Conservation (phyloP, 345 rosid species). For the Camelina neglecta region DNA sequence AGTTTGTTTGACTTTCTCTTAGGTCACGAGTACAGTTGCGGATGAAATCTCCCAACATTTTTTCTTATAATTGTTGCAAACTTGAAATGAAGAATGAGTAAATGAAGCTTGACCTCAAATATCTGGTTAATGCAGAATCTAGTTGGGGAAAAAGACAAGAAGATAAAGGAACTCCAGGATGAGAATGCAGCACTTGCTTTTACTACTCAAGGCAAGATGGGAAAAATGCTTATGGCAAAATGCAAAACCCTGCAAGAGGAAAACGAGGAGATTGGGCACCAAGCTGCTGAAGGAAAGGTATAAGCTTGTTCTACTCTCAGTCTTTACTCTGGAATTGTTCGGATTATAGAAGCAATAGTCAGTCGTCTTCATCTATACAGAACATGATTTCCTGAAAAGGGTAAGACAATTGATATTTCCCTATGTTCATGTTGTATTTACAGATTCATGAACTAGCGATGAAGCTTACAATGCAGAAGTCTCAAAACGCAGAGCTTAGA, state of each 20-base stretch:
- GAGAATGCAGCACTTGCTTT: constrained; percentile 84
- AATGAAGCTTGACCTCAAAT: constrained; percentile 9
- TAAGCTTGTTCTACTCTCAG: constrained; percentile 19
- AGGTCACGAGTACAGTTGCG: neutral
- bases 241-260: constrained; percentile 94
- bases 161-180: constrained; percentile 93
- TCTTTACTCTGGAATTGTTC: constrained; percentile 16
- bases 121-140: constrained; percentile 57
- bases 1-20: constrained; percentile 8
- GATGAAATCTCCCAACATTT: neutral
- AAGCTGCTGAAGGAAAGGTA: constrained; percentile 98
- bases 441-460: constrained; percentile 86
- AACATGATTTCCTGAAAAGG: neutral
- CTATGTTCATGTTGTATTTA: constrained; percentile 29
- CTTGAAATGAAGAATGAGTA: neutral
- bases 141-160: constrained; percentile 96
- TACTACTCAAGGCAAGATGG: constrained; percentile 91
- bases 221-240: constrained; percentile 94
- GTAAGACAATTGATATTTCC: neutral
- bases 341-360: constrained; percentile 2
- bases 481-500: constrained; percentile 81
- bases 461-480: constrained; percentile 89
- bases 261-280: constrained; percentile 96
- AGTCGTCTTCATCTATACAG: neutral
- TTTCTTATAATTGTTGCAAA: neutral